phyloP scores from a whole-genome alignment of 2,329 filamentous ascomycete genomes.

The Elsinoe batatas region DNA sequence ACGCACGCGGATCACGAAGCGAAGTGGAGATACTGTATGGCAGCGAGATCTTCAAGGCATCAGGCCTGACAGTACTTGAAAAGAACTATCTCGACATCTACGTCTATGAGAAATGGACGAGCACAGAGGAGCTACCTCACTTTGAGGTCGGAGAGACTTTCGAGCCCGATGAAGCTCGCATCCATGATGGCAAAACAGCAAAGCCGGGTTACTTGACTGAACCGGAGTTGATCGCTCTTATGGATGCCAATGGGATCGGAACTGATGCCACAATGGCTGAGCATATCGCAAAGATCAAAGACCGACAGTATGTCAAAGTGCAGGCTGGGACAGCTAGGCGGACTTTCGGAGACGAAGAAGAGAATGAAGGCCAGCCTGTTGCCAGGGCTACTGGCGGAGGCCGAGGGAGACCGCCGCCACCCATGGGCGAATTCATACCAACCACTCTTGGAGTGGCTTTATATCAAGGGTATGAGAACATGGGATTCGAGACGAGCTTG shows the following conservation, averaged over 20 bases:
- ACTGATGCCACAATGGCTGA: slow-evolving; percentile 99
- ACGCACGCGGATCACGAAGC: slow-evolving; percentile 77
- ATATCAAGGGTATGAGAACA: slow-evolving; percentile 87
- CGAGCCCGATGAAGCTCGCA: slow-evolving; percentile 76
- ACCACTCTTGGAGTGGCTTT: slow-evolving; percentile 84
- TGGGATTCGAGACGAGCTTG: slow-evolving; percentile 84
- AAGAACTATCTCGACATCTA: slow-evolving; percentile 94
- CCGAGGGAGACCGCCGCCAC: slow-evolving; percentile 39
- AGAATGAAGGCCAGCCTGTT: slow-evolving; percentile 32
- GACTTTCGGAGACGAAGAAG: slow-evolving; percentile 26
- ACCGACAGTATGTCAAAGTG: slow-evolving; percentile 73
- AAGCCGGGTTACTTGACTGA: slow-evolving; percentile 84
- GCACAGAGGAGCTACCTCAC: slow-evolving; percentile 68
- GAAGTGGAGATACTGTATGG: slow-evolving; percentile 80
- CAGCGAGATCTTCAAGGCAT: slow-evolving; percentile 69
- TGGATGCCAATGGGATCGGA: slow-evolving; percentile 97
- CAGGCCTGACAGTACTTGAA: slow-evolving; percentile 74
- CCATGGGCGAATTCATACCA: slow-evolving; percentile 70
- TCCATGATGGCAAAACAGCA: slow-evolving; percentile 82
- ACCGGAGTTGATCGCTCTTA: slow-evolving; percentile 86
- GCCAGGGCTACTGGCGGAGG: slow-evolving; percentile 32
- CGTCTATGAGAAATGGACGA: slow-evolving; percentile 92
- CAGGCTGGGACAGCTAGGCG: slow-evolving; percentile 36
- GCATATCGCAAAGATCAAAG: slow-evolving; percentile 92
- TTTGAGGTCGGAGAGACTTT: slow-evolving; percentile 75